Base-by-base conservation (phyloP, 2,329 filamentous ascomycete species). In the Fusarium robinianum region DNA sequence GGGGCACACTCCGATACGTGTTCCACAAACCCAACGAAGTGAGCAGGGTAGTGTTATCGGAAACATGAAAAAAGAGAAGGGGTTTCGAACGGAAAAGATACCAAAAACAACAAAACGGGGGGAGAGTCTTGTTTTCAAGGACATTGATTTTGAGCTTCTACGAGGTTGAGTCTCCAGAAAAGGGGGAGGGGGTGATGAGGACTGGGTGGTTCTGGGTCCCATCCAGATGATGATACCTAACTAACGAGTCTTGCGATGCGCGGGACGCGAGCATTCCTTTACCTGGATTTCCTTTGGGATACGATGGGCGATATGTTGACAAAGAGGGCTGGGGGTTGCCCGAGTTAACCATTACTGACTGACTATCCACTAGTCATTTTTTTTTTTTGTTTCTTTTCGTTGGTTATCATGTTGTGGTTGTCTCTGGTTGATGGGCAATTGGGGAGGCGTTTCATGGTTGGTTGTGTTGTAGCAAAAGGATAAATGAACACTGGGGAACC, bases 371-470 rank as follows among this genome's bases (percentile, higher is more conserved):
- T n/a, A n/a, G n/a, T 38, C 26, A 40, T 43, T 15, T 3, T 26
- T 32, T 41, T 15, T 19, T 30, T 11, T 55, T 40, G 39, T n/a
- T 22, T 46, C 22, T 29, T 31, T n/a, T 33, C 27, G n/a, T n/a
- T n/a, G n/a, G n/a, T n/a, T n/a, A n/a, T n/a, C n/a, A n/a, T n/a
- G n/a, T n/a, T n/a, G n/a, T 34, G 33, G 11, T 38, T 41, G n/a
- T 26, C 16, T 14, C 17, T 21, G 39, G 39, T 22, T 22, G 19
- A 22, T 35, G 18, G 39, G 29, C 18, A 34, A 41, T 27, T n/a
- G n/a, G n/a, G n/a, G n/a, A 8, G 51, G 51, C 51, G 51, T 53
- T 55, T 5, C n/a, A 8, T 29, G 37, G 47, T 24, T 41, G 51
- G 38, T 26, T 51, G 38, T n/a, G n/a, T 12, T 23, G 26, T 55